Evolutionary conservation across 257 asterid genomes (phyloP).

Genomic region (Nicotiana tabacum): DNA sequence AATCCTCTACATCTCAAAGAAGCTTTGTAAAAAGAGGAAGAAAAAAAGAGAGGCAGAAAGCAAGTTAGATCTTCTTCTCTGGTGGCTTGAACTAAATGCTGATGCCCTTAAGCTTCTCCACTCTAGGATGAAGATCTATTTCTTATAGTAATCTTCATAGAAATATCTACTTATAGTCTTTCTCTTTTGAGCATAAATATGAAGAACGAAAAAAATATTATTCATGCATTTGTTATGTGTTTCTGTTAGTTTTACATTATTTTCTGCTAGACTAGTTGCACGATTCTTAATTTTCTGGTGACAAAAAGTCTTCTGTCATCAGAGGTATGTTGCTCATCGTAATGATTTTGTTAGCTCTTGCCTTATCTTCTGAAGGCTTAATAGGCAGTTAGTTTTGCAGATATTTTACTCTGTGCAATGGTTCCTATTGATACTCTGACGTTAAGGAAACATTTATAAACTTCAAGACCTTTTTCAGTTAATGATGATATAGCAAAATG

Average conservation of each 20-base stretch:
- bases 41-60: conserved; percentile 1
- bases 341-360: not conserved
- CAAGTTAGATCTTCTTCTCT: not conserved
- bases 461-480: not conserved
- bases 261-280: conserved; percentile 1
- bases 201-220: not conserved
- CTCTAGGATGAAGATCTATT: not conserved
- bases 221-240: not conserved
- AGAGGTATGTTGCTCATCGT: not conserved
- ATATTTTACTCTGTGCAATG: not conserved
- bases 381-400: not conserved
- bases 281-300: not conserved
- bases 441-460: not conserved
- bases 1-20: not conserved
- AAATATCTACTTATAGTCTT: not conserved
- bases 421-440: not conserved
- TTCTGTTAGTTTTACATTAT: not conserved
- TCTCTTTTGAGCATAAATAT: not conserved
- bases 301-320: not conserved
- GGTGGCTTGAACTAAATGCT: not conserved
- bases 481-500: not conserved
- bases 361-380: not conserved
- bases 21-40: not conserved
- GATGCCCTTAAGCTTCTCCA: not conserved
- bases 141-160: not conserved